phyloP scores from a whole-genome alignment of 805 yeast genomes.

The Yamadazyma insecticola region DNA sequence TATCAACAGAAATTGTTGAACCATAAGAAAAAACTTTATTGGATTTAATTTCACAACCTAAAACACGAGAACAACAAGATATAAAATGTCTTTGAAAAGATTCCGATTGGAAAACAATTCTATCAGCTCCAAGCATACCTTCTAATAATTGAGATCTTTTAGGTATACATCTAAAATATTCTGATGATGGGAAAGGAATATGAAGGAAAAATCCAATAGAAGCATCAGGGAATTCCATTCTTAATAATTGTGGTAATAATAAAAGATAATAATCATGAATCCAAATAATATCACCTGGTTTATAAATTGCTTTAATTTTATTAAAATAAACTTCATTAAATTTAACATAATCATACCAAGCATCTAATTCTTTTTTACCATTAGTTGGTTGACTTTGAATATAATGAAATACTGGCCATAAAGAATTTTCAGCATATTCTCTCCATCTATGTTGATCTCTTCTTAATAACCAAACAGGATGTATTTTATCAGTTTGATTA shows the following conservation, averaged over 20 bases:
- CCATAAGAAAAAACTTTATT: constrained; percentile 69
- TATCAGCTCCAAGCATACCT: constrained; percentile 88
- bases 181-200: constrained; percentile 93
- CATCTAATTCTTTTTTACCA: constrained; percentile 61
- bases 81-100: constrained; percentile 89
- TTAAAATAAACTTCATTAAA: constrained; percentile 89
- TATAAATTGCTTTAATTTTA: constrained; percentile 64
- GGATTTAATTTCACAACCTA: constrained; percentile 72
- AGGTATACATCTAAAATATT: constrained; percentile 85
- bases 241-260: constrained; percentile 74
- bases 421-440: constrained; percentile 77
- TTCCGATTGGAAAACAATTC: constrained; percentile 79
- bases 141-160: constrained; percentile 78
- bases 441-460: constrained; percentile 83
- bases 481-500: constrained; percentile 50
- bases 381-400: constrained; percentile 73
- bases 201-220: constrained; percentile 77
- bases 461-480: constrained; percentile 86
- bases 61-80: constrained; percentile 80
- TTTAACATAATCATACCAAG: constrained; percentile 85
- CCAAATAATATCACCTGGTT: constrained; percentile 90
- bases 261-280: constrained; percentile 86
- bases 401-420: constrained; percentile 96
- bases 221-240: constrained; percentile 72
- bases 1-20: constrained; percentile 63